Evolutionary conservation across 306 rosid genomes (phyloP), one percentile per base, ranked within the genome.

Genomic region (Pueraria montana): DNA sequence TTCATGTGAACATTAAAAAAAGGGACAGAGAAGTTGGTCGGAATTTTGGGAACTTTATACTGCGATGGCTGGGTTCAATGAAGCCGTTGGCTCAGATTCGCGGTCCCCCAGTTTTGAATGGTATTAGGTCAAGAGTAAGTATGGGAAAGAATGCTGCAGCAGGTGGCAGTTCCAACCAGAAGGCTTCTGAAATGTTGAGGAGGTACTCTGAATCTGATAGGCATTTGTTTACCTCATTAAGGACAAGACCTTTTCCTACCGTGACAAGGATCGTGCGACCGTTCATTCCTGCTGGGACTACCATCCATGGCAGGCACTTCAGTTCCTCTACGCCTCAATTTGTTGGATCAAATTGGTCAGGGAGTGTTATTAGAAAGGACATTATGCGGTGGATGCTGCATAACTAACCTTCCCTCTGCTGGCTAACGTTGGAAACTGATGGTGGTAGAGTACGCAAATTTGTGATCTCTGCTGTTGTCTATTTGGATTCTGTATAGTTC

Each of bases 1-100:
- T 90, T 75, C 97, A 96, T 87, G n/a, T 69, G 79, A 95, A 40
- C 78, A 82, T 95, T 81, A 98, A 95, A 86, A 86, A 92, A 64
- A 90, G 98, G 81, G 98, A 95, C 80, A 82, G 92, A 84, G 94
- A 92, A 87, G 92, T 87, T 62, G 99, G 99, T 64, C 86, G 96
- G 72, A 93, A 81, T 83, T 74, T 96, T 42, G 97, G 99, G 20
- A 96, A 93, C 83, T 86, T 90, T 82, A 92, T 93, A 74, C 82
- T 92, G 62, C 87, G 98, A 26, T 87, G 85, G 72, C 92, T 96
- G 46, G 96, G 92, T 84, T 77, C 88, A 52, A 80, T 90, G 82
- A 96, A 96, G 72, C 98, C 98, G n/a, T 89, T 94, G 18, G 98
- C 97, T 63, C 89, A 89, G 38, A 34, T 34, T 34, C 38, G 38